Evolutionary conservation across 1,139 yeast genomes (phyloP).

Genomic region (Meyerozyma sp.): DNA sequence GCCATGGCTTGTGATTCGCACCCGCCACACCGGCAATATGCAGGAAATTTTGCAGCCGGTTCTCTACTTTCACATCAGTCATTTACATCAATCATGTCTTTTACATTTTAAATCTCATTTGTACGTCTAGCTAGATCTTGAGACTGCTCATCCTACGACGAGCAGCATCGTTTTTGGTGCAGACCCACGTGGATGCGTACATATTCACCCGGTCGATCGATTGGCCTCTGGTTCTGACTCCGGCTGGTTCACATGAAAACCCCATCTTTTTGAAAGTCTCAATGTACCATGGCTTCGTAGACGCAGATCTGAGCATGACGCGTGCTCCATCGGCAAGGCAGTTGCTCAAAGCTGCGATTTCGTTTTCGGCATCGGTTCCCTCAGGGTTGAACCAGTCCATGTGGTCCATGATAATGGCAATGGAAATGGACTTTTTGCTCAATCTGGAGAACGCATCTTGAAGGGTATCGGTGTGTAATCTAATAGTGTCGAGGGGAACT

Average conservation of each 20-base stretch:
- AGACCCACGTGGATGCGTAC: conserved; percentile 88
- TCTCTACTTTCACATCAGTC: not conserved
- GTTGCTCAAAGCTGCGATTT: conserved; percentile 57
- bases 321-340: conserved; percentile 67
- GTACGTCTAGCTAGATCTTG: conserved; percentile 17
- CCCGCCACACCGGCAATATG: not conserved
- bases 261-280: conserved; percentile 62
- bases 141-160: conserved; percentile 38
- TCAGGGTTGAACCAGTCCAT: conserved; percentile 85
- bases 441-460: conserved; percentile 70
- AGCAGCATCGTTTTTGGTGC: conserved; percentile 45
- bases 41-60: not conserved
- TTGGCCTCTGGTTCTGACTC: conserved; percentile 54
- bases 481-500: conserved; percentile 56
- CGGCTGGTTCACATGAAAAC: conserved; percentile 64
- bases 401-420: conserved; percentile 85
- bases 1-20: not conserved
- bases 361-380: conserved; percentile 59
- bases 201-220: conserved; percentile 77
- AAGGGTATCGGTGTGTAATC: conserved; percentile 76
- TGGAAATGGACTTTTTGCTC: conserved; percentile 56
- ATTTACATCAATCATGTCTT: too few species aligned
- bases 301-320: conserved; percentile 73
- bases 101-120: not conserved
- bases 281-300: conserved; percentile 74